Evolutionary conservation across 169 alveolate genomes (phyloP), one percentile per base, ranked within the genome.

Genomic region (Plasmodium inui): DNA sequence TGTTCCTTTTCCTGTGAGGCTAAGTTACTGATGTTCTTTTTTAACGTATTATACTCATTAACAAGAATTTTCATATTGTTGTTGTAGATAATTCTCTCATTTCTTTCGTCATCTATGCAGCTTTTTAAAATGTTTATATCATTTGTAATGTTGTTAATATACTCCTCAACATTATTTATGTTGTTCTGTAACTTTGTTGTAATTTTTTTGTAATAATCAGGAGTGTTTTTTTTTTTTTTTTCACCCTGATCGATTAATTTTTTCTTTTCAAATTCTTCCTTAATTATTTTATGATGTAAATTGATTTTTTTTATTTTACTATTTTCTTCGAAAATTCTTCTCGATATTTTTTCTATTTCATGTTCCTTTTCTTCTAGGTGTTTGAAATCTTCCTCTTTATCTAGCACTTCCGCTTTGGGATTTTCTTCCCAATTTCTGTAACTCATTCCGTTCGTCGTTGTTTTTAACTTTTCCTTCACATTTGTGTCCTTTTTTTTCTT

Each of bases 271-370:
- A 89, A 61, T 61, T 89, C 94, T 8, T 89, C 86, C 53, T 89
- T 89, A 12, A 89, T 79, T 89, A 89, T 55, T 73, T 78, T 89
- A 67, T 89, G 94, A 55, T 89, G 94, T 34, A 89, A 53, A 61
- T 79, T 55, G 1, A 89, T 89, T 89, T 89, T 89, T 89, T 89
- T 89, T 78, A 89, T 89, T 89, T 89, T 89, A 89, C 90, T 89
- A 79, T 89, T 89, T 44, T 89, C 94, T 89, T 89, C 94, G 82
- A 79, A 89, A 39, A 89, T 89, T 79, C 41, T 79, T 17, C 89
- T 71, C 30, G 94, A 89, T 41, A 89, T 80, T 89, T 89, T 89
- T 26, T 89, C 90, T 32, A 89, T 89, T 57, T 89, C 94, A 61
- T 79, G 19, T 79, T 89, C 94, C 57, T 78, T 89, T 37, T 89